phyloP scores from a whole-genome alignment of 495 filamentous ascomycete species.

The Beverwykella pulmonaria region DNA sequence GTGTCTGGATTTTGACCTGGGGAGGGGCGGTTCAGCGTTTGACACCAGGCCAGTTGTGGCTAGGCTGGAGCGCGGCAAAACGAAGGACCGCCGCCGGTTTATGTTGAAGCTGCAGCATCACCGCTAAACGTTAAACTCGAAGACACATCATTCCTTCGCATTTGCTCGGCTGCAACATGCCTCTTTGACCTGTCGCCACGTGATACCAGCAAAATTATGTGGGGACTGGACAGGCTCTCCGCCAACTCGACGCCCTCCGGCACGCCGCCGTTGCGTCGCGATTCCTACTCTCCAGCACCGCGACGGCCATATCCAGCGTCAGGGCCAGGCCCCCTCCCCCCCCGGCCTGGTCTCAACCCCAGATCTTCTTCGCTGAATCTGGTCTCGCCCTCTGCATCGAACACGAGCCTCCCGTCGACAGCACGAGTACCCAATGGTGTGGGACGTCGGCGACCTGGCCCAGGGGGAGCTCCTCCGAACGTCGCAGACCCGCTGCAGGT shows the following conservation, averaged over 20 bases:
- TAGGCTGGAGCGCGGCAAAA: conserved; percentile 17
- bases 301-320: conserved; percentile 60
- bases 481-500: conserved; percentile 73
- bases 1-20: conserved; percentile 31
- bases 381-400: conserved; percentile 68
- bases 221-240: conserved; percentile 78
- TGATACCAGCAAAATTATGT: conserved; percentile 58
- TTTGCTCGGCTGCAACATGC: background rate
- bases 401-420: conserved; percentile 66
- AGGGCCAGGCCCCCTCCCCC: conserved; percentile 54
- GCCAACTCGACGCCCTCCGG: conserved; percentile 67
- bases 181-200: background rate
- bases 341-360: conserved; percentile 62
- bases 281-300: conserved; percentile 71
- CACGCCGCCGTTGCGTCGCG: conserved; percentile 61
- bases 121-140: background rate
- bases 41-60: background rate
- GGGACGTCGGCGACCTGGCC: conserved; percentile 57
- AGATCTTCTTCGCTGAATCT: conserved; percentile 70
- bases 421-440: conserved; percentile 66
- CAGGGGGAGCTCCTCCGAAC: conserved; percentile 53
- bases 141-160: background rate
- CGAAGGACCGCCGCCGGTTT: conserved; percentile 8
- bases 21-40: conserved; percentile 6
- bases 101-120: background rate